Conservation (phyloP, 176 grass and related monocot genomes). For the Saccharum officinarum region DNA sequence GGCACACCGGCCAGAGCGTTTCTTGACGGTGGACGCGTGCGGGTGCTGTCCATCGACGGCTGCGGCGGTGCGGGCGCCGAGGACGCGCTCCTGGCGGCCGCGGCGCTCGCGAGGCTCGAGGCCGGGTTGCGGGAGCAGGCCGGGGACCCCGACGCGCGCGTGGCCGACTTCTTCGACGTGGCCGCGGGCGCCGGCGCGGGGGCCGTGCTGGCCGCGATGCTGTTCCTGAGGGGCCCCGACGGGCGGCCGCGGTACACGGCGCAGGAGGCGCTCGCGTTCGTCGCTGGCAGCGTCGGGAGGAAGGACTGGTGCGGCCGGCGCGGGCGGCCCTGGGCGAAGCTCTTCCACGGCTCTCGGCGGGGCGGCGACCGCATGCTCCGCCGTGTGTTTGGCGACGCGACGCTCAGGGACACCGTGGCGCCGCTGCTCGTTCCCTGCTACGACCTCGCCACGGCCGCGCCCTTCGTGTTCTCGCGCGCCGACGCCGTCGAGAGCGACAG, state of each 20-base stretch:
- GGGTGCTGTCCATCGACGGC: slow-evolving; percentile 75
- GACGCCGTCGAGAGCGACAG: slow-evolving; percentile 77
- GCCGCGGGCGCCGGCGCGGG: slow-evolving; percentile 71
- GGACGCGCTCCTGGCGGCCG: slow-evolving; percentile 64
- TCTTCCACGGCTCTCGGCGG: not conserved
- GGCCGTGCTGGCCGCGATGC: slow-evolving; percentile 59
- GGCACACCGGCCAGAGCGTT: slow-evolving; percentile 11
- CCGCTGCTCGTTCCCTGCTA: slow-evolving; percentile 82
- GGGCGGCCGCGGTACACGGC: slow-evolving; percentile 61
- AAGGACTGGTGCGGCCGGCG: slow-evolving; percentile 18
- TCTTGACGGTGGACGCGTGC: slow-evolving; percentile 25
- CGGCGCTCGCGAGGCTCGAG: slow-evolving; percentile 58
- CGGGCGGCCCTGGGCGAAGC: slow-evolving; percentile 6
- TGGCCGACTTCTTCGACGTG: slow-evolving; percentile 83
- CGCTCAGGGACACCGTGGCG: slow-evolving; percentile 65
- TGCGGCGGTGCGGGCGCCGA: slow-evolving; percentile 38
- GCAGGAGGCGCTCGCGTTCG: slow-evolving; percentile 53
- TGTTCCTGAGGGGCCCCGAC: slow-evolving; percentile 52
- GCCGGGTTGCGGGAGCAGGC: slow-evolving; percentile 31
- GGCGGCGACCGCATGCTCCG: not conserved
- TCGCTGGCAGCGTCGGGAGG: slow-evolving; percentile 27
- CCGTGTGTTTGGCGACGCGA: slow-evolving; percentile 64
- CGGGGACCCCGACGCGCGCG: slow-evolving; percentile 43
- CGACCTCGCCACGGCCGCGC: slow-evolving; percentile 66
- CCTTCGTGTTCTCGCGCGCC: slow-evolving; percentile 85